Evolutionary conservation across 805 yeast genomes (phyloP).

Genomic region (Yarrowia sp.): DNA sequence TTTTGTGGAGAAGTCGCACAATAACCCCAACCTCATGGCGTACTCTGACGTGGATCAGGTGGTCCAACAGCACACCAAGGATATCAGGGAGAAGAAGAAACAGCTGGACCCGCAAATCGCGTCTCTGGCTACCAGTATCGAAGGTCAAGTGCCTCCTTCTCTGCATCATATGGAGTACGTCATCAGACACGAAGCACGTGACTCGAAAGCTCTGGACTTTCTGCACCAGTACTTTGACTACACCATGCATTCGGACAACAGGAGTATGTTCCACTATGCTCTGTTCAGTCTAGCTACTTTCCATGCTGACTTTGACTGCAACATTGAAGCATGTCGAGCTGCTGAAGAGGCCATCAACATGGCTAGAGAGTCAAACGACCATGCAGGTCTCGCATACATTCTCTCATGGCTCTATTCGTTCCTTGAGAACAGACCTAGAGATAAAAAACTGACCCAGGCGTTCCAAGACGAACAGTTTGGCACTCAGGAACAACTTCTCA

Average conservation of each 20-base stretch:
- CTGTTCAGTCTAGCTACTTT: slow-evolving; percentile 72
- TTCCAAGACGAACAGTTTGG: slow-evolving; percentile 54
- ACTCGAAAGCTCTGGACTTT: slow-evolving; percentile 62
- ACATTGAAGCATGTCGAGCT: slow-evolving; percentile 73
- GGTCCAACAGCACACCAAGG: slow-evolving; percentile 55
- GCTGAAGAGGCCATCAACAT: slow-evolving; percentile 87
- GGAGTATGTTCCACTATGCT: slow-evolving; percentile 77
- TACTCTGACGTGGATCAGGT: slow-evolving; percentile 34
- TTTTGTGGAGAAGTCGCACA: slow-evolving; percentile 21
- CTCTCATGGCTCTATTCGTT: slow-evolving; percentile 65
- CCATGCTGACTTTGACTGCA: slow-evolving; percentile 71
- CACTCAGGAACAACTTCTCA: slow-evolving; percentile 70
- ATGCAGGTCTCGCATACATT: slow-evolving; percentile 71
- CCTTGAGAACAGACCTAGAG: slow-evolving; percentile 67
- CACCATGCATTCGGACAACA: slow-evolving; percentile 70
- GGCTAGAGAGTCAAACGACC: slow-evolving; percentile 84
- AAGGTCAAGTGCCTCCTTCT: slow-evolving; percentile 51
- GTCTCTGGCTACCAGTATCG: slow-evolving; percentile 52
- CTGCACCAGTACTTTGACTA: slow-evolving; percentile 73
- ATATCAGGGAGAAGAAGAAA: slow-evolving; percentile 56
- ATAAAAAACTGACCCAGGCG: slow-evolving; percentile 53
- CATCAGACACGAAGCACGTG: slow-evolving; percentile 62
- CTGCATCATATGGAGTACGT: slow-evolving; percentile 66
- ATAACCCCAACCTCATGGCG: slow-evolving; percentile 27
- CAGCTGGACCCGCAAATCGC: slow-evolving; percentile 54